Base-by-base conservation (phyloP, 2,329 filamentous ascomycete species). In the Sarocladium kiliense region DNA sequence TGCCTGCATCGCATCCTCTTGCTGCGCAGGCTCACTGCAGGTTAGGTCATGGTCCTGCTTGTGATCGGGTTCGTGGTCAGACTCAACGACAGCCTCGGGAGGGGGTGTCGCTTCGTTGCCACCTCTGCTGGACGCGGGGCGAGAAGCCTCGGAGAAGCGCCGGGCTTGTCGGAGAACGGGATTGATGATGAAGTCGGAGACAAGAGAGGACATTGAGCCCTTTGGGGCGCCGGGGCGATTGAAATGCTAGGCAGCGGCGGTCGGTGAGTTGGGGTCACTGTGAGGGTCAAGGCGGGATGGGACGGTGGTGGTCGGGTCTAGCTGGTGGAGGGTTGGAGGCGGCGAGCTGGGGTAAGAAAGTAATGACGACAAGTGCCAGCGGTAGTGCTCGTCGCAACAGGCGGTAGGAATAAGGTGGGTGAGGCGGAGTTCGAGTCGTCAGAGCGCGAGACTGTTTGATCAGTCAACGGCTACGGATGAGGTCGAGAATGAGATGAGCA, bases 131-230 rank as follows among this genome's bases (percentile, higher is more conserved):
- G 62, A 58, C 59, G 67, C 71, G 23, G 71, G 65, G 55, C 72
- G 68, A 27, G 74, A 76, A 57, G 74, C 74, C 62, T 76, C 74
- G 50, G 84, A 86, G 64, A 87, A 80, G 59, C 82, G 81, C 59
- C 82, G 81, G 63, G 83, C 84, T 70, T 86, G 83, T 66, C 83
- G 81, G 61, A 86, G 71, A 63, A 86, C 82, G 56, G 84, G 83
- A 59, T 85, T 85, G 68, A 86, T 83, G 62, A 86, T 72, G 66
- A 85, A 85, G 58, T 85, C 80, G 64, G 82, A 79, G 54, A 87
- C 82, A 63, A 86, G 73, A 62, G 78, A 84, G 68, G 80, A 77
- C 84, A 87, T 87, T 64, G 62, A 61, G 58, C 57, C 47, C 47
- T 11, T 27, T 32, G 47, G 47, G 27, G 27, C 47, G 47, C 54